Percentiles rank a stretch among this genome's conserved stretches.
phyloP scores from a whole-genome alignment of 148 eudicot genomes.

The Bassia scoparia region DNA sequence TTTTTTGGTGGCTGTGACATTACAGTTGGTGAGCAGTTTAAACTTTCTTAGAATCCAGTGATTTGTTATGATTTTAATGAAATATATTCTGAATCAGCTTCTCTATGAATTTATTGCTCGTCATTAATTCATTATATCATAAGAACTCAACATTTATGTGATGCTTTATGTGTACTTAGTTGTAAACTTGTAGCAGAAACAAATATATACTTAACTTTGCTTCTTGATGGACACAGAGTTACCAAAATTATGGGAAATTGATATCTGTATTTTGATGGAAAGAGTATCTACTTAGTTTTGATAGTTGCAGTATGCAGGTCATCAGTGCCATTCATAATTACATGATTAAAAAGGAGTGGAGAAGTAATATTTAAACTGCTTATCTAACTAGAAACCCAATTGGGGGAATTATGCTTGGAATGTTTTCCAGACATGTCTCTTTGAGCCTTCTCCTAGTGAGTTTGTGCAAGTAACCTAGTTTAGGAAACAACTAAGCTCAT shows the following conservation, averaged over 20 bases:
- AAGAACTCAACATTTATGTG: background rate
- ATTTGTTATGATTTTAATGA: background rate
- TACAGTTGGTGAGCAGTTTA: constrained; percentile 62
- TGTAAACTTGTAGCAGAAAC: background rate
- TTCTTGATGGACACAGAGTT: background rate
- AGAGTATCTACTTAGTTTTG: background rate
- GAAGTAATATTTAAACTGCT: background rate
- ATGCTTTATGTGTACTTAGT: background rate
- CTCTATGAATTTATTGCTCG: background rate
- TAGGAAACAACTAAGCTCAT: background rate
- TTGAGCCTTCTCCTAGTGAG: background rate
- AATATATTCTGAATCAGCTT: background rate
- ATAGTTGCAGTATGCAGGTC: too few species aligned
- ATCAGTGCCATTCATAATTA: too few species aligned
- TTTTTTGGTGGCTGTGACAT: constrained; percentile 98
- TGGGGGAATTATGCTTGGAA: background rate
- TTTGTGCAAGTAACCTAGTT: background rate
- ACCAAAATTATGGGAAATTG: too few species aligned
- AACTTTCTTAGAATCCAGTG: background rate
- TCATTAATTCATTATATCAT: background rate
- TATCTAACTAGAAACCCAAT: background rate
- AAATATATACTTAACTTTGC: background rate
- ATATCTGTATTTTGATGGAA: background rate
- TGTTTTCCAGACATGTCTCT: background rate
- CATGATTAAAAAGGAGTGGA: too few species aligned